Evolutionary conservation across 441 rosid species (phyloP).

Genomic region (Mallotus repandus): DNA sequence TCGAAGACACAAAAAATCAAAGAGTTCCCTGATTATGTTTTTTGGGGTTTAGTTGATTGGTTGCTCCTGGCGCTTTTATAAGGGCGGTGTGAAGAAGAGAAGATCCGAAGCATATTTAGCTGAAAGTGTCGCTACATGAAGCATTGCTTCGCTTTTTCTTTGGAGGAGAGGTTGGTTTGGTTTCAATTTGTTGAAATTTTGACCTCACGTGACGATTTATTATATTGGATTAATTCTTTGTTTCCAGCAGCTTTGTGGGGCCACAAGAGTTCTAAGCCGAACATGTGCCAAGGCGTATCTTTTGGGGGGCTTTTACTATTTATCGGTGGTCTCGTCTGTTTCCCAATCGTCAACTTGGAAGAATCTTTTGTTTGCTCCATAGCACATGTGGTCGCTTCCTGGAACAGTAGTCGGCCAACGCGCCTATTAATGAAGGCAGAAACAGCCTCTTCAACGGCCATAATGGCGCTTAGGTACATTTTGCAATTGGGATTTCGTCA

Average conservation of each 20-base stretch:
- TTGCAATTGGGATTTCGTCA: background rate
- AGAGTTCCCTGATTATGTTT: no score
- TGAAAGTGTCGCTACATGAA: constrained; percentile 12
- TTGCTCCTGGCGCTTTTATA: background rate
- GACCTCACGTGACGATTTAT: constrained; percentile 15
- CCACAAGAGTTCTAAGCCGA: constrained; percentile 17
- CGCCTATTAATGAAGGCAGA: background rate
- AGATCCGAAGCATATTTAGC: constrained; percentile 50
- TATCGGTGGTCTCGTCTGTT: background rate
- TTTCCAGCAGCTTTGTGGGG: constrained; percentile 20
- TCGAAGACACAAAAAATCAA: background rate
- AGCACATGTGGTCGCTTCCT: background rate
- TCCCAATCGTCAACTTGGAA: background rate
- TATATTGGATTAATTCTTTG: no score
- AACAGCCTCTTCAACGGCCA: background rate
- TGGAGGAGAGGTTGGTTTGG: constrained; percentile 7
- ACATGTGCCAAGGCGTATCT: constrained; percentile 24
- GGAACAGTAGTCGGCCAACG: constrained; percentile 6
- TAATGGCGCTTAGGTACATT: background rate
- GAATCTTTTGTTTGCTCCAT: background rate
- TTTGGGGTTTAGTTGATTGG: background rate
- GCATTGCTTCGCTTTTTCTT: constrained; percentile 10
- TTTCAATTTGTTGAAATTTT: constrained; percentile 10
- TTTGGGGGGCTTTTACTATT: background rate
- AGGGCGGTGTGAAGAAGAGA: constrained; percentile 16